Base-by-base conservation (phyloP, 345 rosid species). In the Combretum micranthum region DNA sequence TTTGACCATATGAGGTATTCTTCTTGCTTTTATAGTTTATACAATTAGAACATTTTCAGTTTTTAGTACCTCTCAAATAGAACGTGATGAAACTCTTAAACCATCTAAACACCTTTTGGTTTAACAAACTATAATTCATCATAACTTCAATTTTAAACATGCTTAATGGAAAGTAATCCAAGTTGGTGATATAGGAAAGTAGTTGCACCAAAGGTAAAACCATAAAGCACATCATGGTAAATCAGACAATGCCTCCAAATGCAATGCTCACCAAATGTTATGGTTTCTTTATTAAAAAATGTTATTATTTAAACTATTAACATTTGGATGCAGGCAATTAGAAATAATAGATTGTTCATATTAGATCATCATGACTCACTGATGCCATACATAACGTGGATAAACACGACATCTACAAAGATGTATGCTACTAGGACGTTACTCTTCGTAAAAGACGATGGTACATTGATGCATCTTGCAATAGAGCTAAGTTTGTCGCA, bases 401-500 rank as follows among this genome's bases (percentile, higher is more conserved):
- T 91, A 70, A 87, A 82, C 76, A 69, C 75, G 1, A 85, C 97
- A 15, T 42, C 72, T 0, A 70, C 71, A 17, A 83, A 82, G 75
- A 79, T 71, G 54, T 87, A 87, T 15, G 87, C 94, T 20, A 55
- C 82, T 11, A 70, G 91, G 22, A 91, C 95, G 9, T 52, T 87
- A 57, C 83, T 91, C 59, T 80, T 85, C 64, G 64, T 87, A 71
- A 71, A 78, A 70, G 77, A 73, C 37, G 89, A 87, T 50, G 91
- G 80, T 10, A 82, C 91, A 37, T 70, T 85, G 77, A 85, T 72
- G 73, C 97, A 89, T 15, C 52, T 82, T 42, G 89, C 80, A 25
- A 90, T 90, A 23, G 94, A 87, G 65, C 63, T 85, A 57, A 87
- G 94, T 69, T 64, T 67, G 68, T 96, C 91, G 10, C 82, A 80